Evolutionary conservation across 441 rosid species (phyloP).

Genomic region (Breynia disticha): DNA sequence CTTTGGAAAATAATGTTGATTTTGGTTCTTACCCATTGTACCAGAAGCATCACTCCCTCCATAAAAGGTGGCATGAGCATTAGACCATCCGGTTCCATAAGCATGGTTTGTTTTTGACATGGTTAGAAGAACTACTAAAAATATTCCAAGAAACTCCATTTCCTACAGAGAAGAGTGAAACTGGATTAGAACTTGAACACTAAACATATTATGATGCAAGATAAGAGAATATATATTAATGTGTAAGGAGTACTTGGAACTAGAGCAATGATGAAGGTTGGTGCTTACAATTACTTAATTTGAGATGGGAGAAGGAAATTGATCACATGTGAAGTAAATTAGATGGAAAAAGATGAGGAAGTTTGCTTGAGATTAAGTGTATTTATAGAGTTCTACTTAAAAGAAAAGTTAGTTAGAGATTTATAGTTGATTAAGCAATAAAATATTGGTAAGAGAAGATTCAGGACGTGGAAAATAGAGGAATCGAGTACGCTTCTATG

Average conservation of each 20-base stretch:
- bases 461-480: neutral
- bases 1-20: too few relatives aligned
- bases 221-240: too few relatives aligned
- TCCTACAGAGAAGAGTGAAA: slow-evolving; percentile 15
- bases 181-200: neutral
- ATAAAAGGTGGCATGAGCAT: slow-evolving; percentile 63
- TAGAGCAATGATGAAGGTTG: too few relatives aligned
- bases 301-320: too few relatives aligned
- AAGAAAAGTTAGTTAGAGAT: neutral
- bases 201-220: neutral
- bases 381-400: slow-evolving; percentile 14
- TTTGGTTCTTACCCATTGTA: slow-evolving; percentile 48
- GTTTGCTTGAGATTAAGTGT: neutral
- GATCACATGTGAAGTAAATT: neutral
- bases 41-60: slow-evolving; percentile 63
- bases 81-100: slow-evolving; percentile 33
- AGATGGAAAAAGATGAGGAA: slow-evolving; percentile 9
- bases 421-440: too few relatives aligned
- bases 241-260: too few relatives aligned
- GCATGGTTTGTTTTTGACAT: slow-evolving; percentile 28
- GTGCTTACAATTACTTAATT: too few relatives aligned
- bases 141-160: slow-evolving; percentile 29
- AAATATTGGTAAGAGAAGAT: neutral
- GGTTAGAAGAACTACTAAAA: slow-evolving; percentile 20
- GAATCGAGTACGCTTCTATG: slow-evolving; percentile 3